Percentiles rank a stretch among this genome's conserved stretches.
These are phyloP conservation scores for Sinapis alba DNA, from an alignment of 441 rosid genomes.

Conservation along the genomic window DNA sequence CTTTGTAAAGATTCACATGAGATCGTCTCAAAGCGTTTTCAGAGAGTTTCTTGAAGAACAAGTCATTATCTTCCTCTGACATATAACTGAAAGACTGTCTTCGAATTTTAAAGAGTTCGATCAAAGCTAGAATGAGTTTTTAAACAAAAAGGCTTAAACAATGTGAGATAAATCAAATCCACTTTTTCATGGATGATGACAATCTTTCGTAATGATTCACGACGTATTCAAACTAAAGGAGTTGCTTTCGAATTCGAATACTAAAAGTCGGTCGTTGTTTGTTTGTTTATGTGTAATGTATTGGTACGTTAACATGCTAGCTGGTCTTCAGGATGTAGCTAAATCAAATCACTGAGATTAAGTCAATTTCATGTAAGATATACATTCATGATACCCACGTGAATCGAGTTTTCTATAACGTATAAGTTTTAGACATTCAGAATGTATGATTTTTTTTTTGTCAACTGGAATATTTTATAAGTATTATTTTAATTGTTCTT, in stretches of 20 bases:
- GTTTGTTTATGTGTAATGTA: not conserved
- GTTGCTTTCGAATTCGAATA: not conserved
- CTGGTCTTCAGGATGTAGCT: not conserved
- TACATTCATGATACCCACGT: not conserved
- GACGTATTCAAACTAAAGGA: not conserved
- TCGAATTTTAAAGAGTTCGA: slow-evolving; percentile 25
- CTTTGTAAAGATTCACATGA: slow-evolving; percentile 43
- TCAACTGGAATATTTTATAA: not conserved
- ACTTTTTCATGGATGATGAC: not conserved
- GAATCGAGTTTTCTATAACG: not conserved
- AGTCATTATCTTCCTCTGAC: slow-evolving; percentile 40
- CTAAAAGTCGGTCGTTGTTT: not conserved
- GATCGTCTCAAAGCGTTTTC: not conserved
- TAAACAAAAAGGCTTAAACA: not conserved
- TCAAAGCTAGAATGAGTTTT: not conserved
- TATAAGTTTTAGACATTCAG: not conserved
- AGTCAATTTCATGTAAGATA: not conserved
- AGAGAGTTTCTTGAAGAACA: not conserved
- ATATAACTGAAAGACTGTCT: slow-evolving; percentile 44
- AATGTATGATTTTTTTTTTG: not conserved
- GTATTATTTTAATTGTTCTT: not conserved
- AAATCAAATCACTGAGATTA: not conserved
- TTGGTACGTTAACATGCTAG: not conserved
- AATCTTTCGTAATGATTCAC: not conserved
- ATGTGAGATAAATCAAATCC: not conserved